A percentile compares a stretch with the other conserved stretches of the same genome.
These are phyloP conservation scores for Beta lomatogona DNA, from an alignment of 179 eudicot genomes.

Conservation along the genomic window DNA sequence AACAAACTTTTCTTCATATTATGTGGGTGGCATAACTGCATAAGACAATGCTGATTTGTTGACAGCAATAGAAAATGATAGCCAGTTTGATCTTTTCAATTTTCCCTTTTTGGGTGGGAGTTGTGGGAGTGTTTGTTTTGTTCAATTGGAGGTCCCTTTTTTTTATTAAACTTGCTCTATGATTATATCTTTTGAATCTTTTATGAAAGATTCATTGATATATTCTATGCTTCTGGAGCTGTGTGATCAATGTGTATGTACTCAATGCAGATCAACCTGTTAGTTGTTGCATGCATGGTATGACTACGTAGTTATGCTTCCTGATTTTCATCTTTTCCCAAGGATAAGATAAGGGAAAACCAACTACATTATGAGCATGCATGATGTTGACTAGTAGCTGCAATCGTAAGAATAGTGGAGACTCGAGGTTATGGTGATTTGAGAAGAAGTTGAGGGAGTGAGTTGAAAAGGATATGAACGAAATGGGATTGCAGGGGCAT, in stretches of 20 bases:
- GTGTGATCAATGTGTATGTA: not conserved
- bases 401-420: no score
- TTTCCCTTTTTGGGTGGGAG: not conserved
- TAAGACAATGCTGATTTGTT: not conserved
- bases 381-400: no score
- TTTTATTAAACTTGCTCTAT: not conserved
- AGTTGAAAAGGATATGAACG: no score
- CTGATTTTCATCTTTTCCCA: not conserved
- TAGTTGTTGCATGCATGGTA: not conserved
- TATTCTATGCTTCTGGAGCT: not conserved
- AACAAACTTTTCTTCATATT: not conserved
- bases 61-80: not conserved
- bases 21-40: not conserved
- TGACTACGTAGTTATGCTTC: not conserved
- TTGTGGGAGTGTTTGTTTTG: not conserved
- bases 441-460: no score
- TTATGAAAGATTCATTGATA: constrained; percentile 2
- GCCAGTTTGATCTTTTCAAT: not conserved
- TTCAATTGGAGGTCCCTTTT: not conserved
- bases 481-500: no score
- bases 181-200: not conserved
- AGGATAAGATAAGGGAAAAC: no score
- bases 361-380: no score
- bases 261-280: not conserved
- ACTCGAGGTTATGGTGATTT: no score